Percentiles rank a stretch among this genome's conserved stretches.
These are phyloP conservation scores for Naganishia kalamii DNA, from an alignment of 768 basidiomycete species.

Conservation along the genomic window DNA sequence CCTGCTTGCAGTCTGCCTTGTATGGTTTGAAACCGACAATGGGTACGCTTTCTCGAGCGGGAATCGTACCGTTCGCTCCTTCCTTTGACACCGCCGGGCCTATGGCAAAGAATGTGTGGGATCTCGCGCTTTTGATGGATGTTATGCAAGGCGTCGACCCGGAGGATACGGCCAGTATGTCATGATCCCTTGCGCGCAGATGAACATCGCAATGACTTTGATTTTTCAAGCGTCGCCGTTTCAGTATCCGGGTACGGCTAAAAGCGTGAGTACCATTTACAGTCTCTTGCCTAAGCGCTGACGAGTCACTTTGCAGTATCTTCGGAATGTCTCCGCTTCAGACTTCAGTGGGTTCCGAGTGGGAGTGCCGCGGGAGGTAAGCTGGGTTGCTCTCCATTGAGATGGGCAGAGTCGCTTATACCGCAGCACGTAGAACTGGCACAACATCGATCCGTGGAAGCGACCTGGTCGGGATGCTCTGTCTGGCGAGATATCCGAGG, in stretches of 20 bases:
- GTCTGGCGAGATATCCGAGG: constrained; percentile 18
- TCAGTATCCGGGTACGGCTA: not conserved
- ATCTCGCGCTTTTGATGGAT: constrained; percentile 21
- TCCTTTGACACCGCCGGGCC: constrained; percentile 19
- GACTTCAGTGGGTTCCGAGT: constrained; percentile 12
- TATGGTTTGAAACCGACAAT: constrained; percentile 32
- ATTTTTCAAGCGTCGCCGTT: not conserved
- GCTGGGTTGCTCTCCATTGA: not conserved
- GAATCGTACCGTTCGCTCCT: constrained; percentile 22
- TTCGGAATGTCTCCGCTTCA: not conserved
- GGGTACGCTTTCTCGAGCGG: constrained; percentile 23
- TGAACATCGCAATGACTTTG: not conserved
- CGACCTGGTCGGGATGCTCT: constrained; percentile 12
- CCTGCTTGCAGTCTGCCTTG: constrained; percentile 26
- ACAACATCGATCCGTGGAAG: constrained; percentile 27
- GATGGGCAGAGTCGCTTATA: not conserved
- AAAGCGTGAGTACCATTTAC: not conserved
- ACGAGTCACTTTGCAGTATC: constrained; percentile 2
- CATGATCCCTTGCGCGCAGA: not conserved
- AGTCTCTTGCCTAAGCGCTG: not conserved
- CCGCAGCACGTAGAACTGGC: constrained; percentile 22
- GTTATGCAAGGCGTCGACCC: constrained; percentile 7
- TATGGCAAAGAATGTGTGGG: constrained; percentile 22
- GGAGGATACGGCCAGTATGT: constrained; percentile 12
- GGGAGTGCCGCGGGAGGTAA: constrained; percentile 1